Evolutionary conservation across 805 yeast genomes (phyloP).

Genomic region (Suhomyces kilbournensis): DNA sequence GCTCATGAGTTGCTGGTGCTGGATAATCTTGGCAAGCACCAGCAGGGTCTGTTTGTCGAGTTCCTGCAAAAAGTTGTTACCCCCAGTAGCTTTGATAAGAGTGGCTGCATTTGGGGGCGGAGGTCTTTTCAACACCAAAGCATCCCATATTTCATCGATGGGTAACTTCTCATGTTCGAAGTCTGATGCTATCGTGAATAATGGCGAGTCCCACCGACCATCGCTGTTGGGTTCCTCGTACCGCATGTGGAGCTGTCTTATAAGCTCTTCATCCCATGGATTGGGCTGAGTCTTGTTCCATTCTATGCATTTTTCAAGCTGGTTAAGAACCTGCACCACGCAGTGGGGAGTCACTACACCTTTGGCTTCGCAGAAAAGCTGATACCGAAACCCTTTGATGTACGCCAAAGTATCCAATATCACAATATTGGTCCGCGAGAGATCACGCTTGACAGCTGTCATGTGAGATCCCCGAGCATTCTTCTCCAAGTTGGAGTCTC

Average conservation of each 20-base stretch:
- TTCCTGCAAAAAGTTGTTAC: constrained; percentile 71
- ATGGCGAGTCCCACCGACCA: constrained; percentile 92
- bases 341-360: constrained; percentile 78
- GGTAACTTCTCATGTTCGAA: constrained; percentile 50
- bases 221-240: constrained; percentile 90
- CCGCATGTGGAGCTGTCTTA: constrained; percentile 71
- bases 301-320: constrained; percentile 56
- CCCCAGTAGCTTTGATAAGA: constrained; percentile 72
- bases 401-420: constrained; percentile 83
- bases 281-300: constrained; percentile 51
- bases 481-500: constrained; percentile 74
- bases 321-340: constrained; percentile 74
- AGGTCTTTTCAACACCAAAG: constrained; percentile 57
- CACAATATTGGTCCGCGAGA: constrained; percentile 67
- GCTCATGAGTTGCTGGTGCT: constrained; percentile 53
- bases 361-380: constrained; percentile 90
- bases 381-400: constrained; percentile 94
- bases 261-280: constrained; percentile 63
- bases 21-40: constrained; percentile 60
- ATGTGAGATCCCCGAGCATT: constrained; percentile 79
- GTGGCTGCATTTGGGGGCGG: constrained; percentile 85
- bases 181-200: constrained; percentile 64
- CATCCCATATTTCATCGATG: constrained; percentile 64
- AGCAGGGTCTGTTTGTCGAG: constrained; percentile 69
- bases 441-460: constrained; percentile 82